Percentiles rank a stretch among this genome's conserved stretches.
These are phyloP conservation scores for Tricholoma bakamatsutake DNA, from an alignment of 768 basidiomycete species.

Conservation along the genomic window DNA sequence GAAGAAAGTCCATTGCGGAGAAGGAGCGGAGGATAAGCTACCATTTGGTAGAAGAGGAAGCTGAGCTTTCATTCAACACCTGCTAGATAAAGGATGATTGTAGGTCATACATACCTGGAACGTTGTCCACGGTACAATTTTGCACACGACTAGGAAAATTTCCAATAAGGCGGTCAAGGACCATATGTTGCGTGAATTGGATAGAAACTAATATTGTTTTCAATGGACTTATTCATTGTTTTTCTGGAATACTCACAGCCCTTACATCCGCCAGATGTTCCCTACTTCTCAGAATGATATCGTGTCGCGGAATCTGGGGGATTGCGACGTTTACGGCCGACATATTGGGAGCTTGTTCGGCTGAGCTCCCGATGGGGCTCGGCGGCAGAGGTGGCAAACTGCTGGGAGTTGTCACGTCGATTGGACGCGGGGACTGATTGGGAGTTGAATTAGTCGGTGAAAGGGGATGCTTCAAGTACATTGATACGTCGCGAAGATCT, in stretches of 20 bases:
- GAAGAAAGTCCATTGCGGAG: conserved; percentile 43
- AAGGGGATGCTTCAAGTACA: conserved; percentile 41
- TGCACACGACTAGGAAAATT: conserved; percentile 44
- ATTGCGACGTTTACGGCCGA: conserved; percentile 26
- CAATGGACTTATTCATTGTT: not conserved
- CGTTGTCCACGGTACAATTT: conserved; percentile 48
- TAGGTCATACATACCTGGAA: conserved; percentile 35
- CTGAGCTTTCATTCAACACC: not conserved
- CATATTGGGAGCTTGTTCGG: conserved; percentile 27
- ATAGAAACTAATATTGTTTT: conserved; percentile 41
- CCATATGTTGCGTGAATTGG: conserved; percentile 61
- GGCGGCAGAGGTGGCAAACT: conserved; percentile 33
- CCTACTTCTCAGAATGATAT: conserved; percentile 28
- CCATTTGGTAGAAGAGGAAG: not conserved
- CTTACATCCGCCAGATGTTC: conserved; percentile 32
- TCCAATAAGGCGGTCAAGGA: conserved; percentile 48
- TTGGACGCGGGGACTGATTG: conserved; percentile 18
- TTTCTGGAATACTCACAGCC: conserved; percentile 23
- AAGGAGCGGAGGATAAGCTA: conserved; percentile 27
- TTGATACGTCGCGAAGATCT: conserved; percentile 46
- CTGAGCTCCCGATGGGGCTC: conserved; percentile 34
- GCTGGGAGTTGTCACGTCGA: conserved; percentile 26
- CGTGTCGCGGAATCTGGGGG: conserved; percentile 27
- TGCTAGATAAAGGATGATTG: not conserved
- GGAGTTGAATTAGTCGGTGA: conserved; percentile 31